A percentile compares a stretch with the other conserved stretches of the same genome.
Evolutionary conservation across 345 rosid species (phyloP).

Genomic region (Noccaea caerulescens): DNA sequence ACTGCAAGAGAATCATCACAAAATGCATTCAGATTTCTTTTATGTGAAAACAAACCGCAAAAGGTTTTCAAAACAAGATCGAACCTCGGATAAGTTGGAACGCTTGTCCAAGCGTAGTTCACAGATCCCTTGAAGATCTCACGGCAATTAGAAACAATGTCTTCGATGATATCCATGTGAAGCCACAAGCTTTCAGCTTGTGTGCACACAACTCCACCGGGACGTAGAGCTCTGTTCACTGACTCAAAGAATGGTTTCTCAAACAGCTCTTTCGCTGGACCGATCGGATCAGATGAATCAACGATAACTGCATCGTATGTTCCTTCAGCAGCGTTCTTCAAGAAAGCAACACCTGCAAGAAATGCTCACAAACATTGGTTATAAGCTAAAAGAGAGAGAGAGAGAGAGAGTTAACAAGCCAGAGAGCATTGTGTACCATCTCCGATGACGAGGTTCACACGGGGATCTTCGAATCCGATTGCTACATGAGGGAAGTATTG

Average conservation of each 20-base stretch:
- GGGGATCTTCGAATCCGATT: slow-evolving; percentile 89
- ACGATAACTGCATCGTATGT: slow-evolving; percentile 93
- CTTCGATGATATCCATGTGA: slow-evolving; percentile 97
- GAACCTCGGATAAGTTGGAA: slow-evolving; percentile 94
- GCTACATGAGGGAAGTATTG: slow-evolving; percentile 82
- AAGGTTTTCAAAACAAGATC: neutral
- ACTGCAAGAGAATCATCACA: slow-evolving; percentile 46
- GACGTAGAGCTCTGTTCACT: slow-evolving; percentile 88
- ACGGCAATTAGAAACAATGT: slow-evolving; percentile 82
- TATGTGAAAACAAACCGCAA: neutral
- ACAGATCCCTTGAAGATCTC: slow-evolving; percentile 93
- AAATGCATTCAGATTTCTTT: neutral
- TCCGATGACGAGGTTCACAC: slow-evolving; percentile 81
- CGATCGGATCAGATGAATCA: slow-evolving; percentile 95
- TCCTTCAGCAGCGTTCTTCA: slow-evolving; percentile 76
- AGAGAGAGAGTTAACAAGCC: neutral
- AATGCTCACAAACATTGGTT: neutral
- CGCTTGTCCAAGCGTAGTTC: slow-evolving; percentile 96
- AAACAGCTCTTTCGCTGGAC: slow-evolving; percentile 97
- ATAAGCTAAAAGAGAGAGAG: neutral
- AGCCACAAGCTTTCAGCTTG: slow-evolving; percentile 99
- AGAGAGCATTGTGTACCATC: slow-evolving; percentile 60
- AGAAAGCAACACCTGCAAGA: slow-evolving; percentile 79
- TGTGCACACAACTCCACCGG: slow-evolving; percentile 94
- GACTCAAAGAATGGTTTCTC: slow-evolving; percentile 92